Conservation (phyloP, 2,329 filamentous ascomycete genomes). For the Dactylellina haptotyla region DNA sequence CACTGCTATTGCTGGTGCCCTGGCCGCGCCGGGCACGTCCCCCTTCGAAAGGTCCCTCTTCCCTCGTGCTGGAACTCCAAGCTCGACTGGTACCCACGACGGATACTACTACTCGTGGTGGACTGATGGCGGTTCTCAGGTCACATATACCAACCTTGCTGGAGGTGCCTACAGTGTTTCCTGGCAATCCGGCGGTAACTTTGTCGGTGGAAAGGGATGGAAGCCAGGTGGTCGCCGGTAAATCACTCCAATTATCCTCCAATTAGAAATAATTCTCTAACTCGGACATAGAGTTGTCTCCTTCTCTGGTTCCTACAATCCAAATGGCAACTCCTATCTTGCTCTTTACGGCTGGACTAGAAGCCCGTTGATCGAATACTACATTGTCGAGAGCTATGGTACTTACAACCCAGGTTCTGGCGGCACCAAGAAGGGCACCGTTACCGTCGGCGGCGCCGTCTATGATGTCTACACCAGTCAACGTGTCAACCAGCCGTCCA, state of each 20-base stretch:
- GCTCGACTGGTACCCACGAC: slow-evolving; percentile 66
- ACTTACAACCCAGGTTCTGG: slow-evolving; percentile 60
- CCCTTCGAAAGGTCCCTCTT: slow-evolving; percentile 56
- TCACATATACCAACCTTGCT: slow-evolving; percentile 68
- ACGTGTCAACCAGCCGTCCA: slow-evolving; percentile 64
- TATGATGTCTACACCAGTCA: slow-evolving; percentile 63
- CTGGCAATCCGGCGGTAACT: slow-evolving; percentile 66
- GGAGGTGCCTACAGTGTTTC: slow-evolving; percentile 66
- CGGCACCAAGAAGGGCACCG: slow-evolving; percentile 60
- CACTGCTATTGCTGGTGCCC: slow-evolving; percentile 61
- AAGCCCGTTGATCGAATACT: slow-evolving; percentile 62
- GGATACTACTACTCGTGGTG: slow-evolving; percentile 72
- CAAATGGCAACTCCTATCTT: slow-evolving; percentile 60
- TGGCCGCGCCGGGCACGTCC: slow-evolving; percentile 60
- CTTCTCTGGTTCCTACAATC: slow-evolving; percentile 60
- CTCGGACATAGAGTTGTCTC: slow-evolving; percentile 56
- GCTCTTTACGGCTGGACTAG: slow-evolving; percentile 63
- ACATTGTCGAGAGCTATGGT: slow-evolving; percentile 63
- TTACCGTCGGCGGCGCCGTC: slow-evolving; percentile 61
- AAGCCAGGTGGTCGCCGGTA: slow-evolving; percentile 61
- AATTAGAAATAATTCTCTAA: background rate
- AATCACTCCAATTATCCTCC: background rate
- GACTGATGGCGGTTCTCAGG: slow-evolving; percentile 67
- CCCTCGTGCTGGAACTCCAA: slow-evolving; percentile 62
- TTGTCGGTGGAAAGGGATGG: slow-evolving; percentile 67